phyloP scores from a whole-genome alignment of 192 early-diverging fungal species.

The Coemansia sp. region DNA sequence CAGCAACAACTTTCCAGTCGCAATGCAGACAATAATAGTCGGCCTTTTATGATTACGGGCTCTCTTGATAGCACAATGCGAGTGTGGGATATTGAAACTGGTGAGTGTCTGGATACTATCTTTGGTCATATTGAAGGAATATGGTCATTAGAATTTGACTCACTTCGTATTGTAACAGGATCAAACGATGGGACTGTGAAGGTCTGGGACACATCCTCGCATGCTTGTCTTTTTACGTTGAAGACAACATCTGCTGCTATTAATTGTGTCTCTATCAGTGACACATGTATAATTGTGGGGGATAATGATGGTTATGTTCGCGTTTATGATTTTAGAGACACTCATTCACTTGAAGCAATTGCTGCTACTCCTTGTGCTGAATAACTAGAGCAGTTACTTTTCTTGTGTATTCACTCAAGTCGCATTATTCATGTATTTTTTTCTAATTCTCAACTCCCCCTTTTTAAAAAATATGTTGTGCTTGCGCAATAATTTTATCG shows the following conservation, averaged over 20 bases:
- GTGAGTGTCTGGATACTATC: constrained; percentile 70
- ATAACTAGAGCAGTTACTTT: too few relatives aligned
- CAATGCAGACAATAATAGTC: constrained; percentile 17
- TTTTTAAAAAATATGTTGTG: not conserved
- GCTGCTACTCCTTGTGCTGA: not conserved
- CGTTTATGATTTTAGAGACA: constrained; percentile 77
- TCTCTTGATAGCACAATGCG: constrained; percentile 83
- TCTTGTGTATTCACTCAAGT: not conserved
- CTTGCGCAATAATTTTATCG: not conserved
- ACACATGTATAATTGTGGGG: constrained; percentile 84
- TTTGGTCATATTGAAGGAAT: constrained; percentile 83
- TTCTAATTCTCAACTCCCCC: not conserved
- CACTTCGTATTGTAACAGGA: constrained; percentile 65
- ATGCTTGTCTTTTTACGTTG: constrained; percentile 67
- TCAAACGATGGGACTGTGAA: constrained; percentile 72
- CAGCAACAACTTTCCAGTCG: not conserved
- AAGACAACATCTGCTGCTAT: constrained; percentile 69
- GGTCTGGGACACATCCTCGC: constrained; percentile 72
- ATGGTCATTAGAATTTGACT: constrained; percentile 79
- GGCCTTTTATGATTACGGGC: constrained; percentile 71
- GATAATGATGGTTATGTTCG: constrained; percentile 79
- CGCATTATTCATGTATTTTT: not conserved
- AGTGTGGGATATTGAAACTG: constrained; percentile 88
- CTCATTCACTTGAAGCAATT: not conserved
- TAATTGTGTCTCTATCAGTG: constrained; percentile 77